Base-by-base conservation (phyloP, 805 yeast species). In the Yarrowia hollandica region DNA sequence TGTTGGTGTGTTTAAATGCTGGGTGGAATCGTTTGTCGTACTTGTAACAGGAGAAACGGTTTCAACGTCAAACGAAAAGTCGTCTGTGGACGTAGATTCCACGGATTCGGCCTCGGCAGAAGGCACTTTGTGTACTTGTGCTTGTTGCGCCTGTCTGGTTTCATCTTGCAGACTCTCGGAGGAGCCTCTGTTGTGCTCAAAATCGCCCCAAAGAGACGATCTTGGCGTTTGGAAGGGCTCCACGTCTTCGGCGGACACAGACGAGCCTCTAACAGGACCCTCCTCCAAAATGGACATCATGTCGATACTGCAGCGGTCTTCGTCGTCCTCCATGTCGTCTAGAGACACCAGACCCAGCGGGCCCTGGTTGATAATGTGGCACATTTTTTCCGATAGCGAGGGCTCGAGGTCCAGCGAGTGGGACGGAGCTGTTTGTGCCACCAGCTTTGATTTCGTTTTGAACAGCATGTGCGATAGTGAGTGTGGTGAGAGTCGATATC, bases 341-440 rank as follows among this genome's bases (percentile, higher is more conserved):
- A 34, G 30, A 11, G 52, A 48, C 18, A 50, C 35, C 52, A 44
- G 18, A 0, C 52, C 52, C 26, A 44, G 34, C 2, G 34, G 52
- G 6, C 52, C 52, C 35, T 44, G 52, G 52, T 18, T 21, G 25
- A 44, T 34, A 9, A 44, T 19, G 9, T 44, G 35, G 52, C 28
- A 44, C 52, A 44, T 44, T 44, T 44, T 44, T 19, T 44, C 52
- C 34, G 52, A 44, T 2, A 44, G 18, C 52, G 52, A 3, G 12
- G 52, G 52, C 23, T 44, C 35, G n/a, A 44, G 52, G 25, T 26
- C 34, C 14, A 41, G 31, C 14, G 15, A 10, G 28, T 15, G 44
- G 5, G 3, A 3, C 10, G 5, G 28, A 6, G 21, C 10, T 8
- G 5, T 15, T 25, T 39, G 50, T 3, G 31, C n/a, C 11, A 5